phyloP scores from a whole-genome alignment of 164 flowering plant species.

The Vitis amurensis region DNA sequence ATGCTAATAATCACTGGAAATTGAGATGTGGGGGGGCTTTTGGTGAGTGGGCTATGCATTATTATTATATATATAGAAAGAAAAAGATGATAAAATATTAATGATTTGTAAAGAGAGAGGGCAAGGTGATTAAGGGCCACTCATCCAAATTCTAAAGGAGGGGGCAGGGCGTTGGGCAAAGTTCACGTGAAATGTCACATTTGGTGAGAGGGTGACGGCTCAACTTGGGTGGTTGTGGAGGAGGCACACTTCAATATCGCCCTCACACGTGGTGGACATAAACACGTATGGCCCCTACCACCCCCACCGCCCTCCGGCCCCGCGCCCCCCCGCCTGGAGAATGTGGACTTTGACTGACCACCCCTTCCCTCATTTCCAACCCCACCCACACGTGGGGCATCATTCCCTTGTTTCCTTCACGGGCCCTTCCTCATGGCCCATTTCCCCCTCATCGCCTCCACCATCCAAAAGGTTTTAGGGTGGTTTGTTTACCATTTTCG shows the following conservation, averaged over 20 bases:
- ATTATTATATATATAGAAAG: too few species aligned
- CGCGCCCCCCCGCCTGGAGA: too few species aligned
- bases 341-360: too few species aligned
- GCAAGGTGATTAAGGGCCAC: not conserved
- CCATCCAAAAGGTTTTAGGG: not conserved
- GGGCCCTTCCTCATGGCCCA: constrained; percentile 10
- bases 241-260: constrained; percentile 12
- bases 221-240: constrained; percentile 12
- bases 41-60: too few species aligned
- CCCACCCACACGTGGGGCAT: constrained; percentile 43
- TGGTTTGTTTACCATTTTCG: not conserved
- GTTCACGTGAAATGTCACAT: constrained; percentile 29
- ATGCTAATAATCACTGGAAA: too few species aligned
- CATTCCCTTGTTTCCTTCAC: constrained; percentile 20
- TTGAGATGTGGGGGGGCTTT: too few species aligned
- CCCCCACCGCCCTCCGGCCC: constrained; percentile 14
- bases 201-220: constrained; percentile 20
- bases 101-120: too few species aligned
- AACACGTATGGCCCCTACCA: constrained; percentile 12
- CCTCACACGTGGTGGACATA: constrained; percentile 28
- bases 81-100: too few species aligned
- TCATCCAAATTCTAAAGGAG: not conserved
- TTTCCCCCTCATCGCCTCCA: constrained; percentile 8
- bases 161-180: constrained; percentile 3
- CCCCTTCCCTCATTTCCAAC: not conserved